Percentiles rank a stretch among this genome's conserved stretches.
Evolutionary conservation across 2,329 filamentous ascomycete species (phyloP).

Genomic region (Cordyceps fumosorosea): DNA sequence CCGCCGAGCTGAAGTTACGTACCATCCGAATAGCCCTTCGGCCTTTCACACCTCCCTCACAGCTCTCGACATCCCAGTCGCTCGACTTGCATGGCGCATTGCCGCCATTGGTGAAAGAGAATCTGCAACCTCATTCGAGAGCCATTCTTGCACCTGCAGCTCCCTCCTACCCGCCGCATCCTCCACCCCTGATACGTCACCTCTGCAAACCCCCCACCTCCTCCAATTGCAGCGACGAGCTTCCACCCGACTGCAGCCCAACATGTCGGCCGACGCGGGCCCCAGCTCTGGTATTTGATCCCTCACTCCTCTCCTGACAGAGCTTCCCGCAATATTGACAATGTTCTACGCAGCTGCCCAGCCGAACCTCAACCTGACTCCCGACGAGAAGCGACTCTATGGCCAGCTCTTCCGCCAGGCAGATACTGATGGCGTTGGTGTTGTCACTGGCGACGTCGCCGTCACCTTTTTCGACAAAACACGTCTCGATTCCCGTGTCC

Average conservation of each 20-base stretch:
- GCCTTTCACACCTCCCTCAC: not conserved
- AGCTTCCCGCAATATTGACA: not conserved
- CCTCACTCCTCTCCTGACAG: not conserved
- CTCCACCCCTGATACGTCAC: constrained; percentile 3
- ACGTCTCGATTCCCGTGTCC: constrained; percentile 71
- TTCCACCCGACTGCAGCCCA: constrained; percentile 5
- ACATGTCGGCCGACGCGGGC: constrained; percentile 13
- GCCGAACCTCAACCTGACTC: constrained; percentile 74
- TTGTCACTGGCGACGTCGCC: constrained; percentile 91
- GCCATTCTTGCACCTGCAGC: not conserved
- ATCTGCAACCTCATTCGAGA: not conserved
- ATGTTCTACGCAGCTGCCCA: constrained; percentile 32
- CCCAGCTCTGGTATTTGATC: constrained; percentile 8
- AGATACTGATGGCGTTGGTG: constrained; percentile 83
- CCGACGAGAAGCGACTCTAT: constrained; percentile 91
- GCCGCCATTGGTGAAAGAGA: not conserved
- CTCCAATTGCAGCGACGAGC: not conserved
- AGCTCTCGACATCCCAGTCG: not conserved
- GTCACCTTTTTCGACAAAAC: constrained; percentile 99
- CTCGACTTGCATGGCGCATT: constrained; percentile 10
- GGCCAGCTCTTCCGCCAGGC: constrained; percentile 89
- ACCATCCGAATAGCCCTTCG: not conserved
- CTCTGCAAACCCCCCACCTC: not conserved
- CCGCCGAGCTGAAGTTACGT: not conserved
- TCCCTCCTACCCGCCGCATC: not conserved